Base-by-base conservation (phyloP, 2,329 filamentous ascomycete species). In the Sporothrix schenckii region DNA sequence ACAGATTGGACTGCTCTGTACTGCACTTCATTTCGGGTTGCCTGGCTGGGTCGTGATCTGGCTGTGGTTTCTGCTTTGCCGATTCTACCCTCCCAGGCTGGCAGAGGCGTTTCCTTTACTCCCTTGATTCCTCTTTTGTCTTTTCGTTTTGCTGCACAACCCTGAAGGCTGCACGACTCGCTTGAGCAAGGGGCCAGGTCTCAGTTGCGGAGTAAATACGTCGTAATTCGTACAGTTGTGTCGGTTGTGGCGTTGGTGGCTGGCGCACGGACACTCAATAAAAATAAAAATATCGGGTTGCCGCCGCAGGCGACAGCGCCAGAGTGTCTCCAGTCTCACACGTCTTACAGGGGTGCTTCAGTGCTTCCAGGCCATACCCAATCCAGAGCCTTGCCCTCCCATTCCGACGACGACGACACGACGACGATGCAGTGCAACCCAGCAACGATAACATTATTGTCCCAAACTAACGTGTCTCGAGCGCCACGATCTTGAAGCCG, bases 281-380 rank as follows among this genome's bases (percentile, higher is more conserved):
- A 24, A 47, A 24, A 63, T 27, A 63, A 63, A 58, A 47, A 50
- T 21, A 49, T 47, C 58, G 39, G 39, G 27, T 63, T 63, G 58
- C 58, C 58, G 58, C 58, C 58, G 39, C 39, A 47, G 58, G 58
- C 58, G 58, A 63, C 58, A 27, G 21, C 39, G 39, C 34, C 50
- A 6, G 34, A 34, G 34, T 4, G 14, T 44, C 14, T 16, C 11
- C 4, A 44, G 41, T 13, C 52, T 14, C 52, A 4, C 21, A 41
- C 56, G 5, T 24, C 34, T 5, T 61, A 24, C 56, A 61, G 56
- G 34, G 56, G 56, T 41, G 10, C 39, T 21, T 21, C 34, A 24
- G 19, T 13, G 5, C 10, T 10, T 2, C 19, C n/a, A 47, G 21
- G 19, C 54, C 54, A 58, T 39, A 3, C 54, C 54, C 54, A n/a